Base-by-base conservation (phyloP, 2,329 filamentous ascomycete genomes). In the Orbilia brochopaga region DNA sequence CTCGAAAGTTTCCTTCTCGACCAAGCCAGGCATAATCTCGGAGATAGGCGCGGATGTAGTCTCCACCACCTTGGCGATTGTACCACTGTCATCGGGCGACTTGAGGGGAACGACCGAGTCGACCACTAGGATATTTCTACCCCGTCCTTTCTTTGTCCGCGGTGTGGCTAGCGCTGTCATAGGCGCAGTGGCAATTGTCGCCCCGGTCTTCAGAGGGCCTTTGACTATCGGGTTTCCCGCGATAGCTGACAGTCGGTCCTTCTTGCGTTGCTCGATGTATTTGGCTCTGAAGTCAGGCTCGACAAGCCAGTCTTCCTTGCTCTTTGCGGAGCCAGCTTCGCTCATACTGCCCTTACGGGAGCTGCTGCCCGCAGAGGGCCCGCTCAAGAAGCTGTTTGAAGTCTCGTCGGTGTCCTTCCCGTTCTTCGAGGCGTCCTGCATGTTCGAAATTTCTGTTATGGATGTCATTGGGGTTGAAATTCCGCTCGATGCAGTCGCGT, bases 221-320 rank as follows among this genome's bases (percentile, higher is more conserved):
- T 72, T 65, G 15, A 72, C 67, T 17, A 72, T 72, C 4, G 67
- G 67, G 56, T 72, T 72, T 40, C 67, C 67, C 23, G 60, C 54
- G 40, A 72, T 66, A 32, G 58, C 63, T 8, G 62, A 62, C n/a
- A 65, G 35, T 42, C 63, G 35, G 21, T 70, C 55, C 55, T 69
- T 76, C 21, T 70, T 74, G 37, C 73, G 75, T 46, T 74, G 75
- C 10, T 76, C 75, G 19, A 76, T 52, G 44, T 75, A 76, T 48
- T 75, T 76, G 17, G 74, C 74, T 53, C 75, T 70, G 52, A 76
- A 76, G 54, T 76, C 75, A 7, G 75, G 75, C 50, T 76, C 75
- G 13, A 76, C 75, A 23, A 76, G 56, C 75, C 75, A 76, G 44
- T 69, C 74, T 30, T 67, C 62, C 21, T 67, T 73, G 27, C 63